Conservation (phyloP, 345 rosid species). For the Corchorus capsularis region DNA sequence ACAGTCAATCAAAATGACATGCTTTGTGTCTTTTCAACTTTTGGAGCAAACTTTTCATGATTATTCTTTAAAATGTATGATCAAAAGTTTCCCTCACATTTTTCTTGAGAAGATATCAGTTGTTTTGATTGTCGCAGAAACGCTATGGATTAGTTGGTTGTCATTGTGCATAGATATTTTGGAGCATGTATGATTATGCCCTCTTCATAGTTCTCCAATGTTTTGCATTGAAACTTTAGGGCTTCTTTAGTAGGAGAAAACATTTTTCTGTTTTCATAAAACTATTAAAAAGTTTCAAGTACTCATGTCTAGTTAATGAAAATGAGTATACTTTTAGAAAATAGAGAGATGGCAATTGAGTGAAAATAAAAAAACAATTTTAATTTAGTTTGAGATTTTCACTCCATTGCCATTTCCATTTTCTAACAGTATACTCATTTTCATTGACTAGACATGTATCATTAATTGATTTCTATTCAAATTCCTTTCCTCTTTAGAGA, state of each 20-base stretch:
- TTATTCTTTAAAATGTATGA: not conserved
- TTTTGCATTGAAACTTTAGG: not conserved
- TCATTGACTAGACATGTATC: no score
- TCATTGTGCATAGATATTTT: not conserved
- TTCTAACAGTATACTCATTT: no score
- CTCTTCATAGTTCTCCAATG: not conserved
- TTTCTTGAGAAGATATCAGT: not conserved
- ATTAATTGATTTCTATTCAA: not conserved
- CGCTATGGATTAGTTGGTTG: not conserved
- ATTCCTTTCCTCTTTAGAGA: not conserved
- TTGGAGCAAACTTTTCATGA: not conserved
- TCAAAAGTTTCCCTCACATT: not conserved
- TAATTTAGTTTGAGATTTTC: no score
- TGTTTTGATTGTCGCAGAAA: not conserved
- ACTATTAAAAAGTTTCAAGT: no score
- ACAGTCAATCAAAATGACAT: not conserved
- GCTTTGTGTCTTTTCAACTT: not conserved
- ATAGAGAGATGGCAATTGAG: no score
- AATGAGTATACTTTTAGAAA: no score
- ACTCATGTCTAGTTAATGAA: no score
- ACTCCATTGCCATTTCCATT: no score
- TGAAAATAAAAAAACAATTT: no score
- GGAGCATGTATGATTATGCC: slow-evolving; percentile 1
- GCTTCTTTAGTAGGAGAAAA: no score
- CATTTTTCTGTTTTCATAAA: no score